Evolutionary conservation across 176 grass and related monocot species (phyloP).

Genomic region (Poa annua): DNA sequence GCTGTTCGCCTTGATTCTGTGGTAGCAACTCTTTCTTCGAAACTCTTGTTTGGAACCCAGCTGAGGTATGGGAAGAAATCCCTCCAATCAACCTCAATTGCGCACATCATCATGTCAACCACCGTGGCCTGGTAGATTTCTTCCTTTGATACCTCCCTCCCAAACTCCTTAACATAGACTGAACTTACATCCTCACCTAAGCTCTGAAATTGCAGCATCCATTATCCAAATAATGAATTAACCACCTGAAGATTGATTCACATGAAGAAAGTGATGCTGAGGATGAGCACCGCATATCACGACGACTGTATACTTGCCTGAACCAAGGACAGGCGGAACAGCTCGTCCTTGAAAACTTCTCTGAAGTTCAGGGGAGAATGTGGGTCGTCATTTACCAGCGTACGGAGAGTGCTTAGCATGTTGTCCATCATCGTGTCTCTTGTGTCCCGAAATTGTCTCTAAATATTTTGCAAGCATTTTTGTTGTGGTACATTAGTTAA

Average conservation of each 20-base stretch:
- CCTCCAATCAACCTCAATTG: conserved; percentile 92
- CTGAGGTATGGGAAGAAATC: conserved; percentile 94
- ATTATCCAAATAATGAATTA: conserved; percentile 15
- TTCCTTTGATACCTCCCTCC: conserved; percentile 54
- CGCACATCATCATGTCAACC: conserved; percentile 79
- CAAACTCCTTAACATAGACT: conserved; percentile 74
- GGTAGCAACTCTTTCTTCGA: conserved; percentile 56
- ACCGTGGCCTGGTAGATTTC: conserved; percentile 67
- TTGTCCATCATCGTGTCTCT: conserved; percentile 71
- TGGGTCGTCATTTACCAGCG: conserved; percentile 50
- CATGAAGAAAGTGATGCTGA: not conserved
- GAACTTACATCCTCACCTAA: conserved; percentile 65
- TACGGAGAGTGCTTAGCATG: conserved; percentile 50
- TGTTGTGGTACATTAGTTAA: conserved; percentile 6
- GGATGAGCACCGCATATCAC: not conserved
- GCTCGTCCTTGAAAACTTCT: conserved; percentile 65
- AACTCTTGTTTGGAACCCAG: conserved; percentile 83
- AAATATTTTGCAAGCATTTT: conserved; percentile 33
- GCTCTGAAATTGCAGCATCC: conserved; percentile 45
- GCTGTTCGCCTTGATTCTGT: conserved; percentile 47
- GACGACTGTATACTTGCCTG: conserved; percentile 49
- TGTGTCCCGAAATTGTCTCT: conserved; percentile 63
- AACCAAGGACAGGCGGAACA: conserved; percentile 70
- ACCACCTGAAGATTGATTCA: not conserved
- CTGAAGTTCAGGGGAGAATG: conserved; percentile 61